phyloP scores from a whole-genome alignment of 2,329 filamentous ascomycete genomes.

The Sporothrix sp. region DNA sequence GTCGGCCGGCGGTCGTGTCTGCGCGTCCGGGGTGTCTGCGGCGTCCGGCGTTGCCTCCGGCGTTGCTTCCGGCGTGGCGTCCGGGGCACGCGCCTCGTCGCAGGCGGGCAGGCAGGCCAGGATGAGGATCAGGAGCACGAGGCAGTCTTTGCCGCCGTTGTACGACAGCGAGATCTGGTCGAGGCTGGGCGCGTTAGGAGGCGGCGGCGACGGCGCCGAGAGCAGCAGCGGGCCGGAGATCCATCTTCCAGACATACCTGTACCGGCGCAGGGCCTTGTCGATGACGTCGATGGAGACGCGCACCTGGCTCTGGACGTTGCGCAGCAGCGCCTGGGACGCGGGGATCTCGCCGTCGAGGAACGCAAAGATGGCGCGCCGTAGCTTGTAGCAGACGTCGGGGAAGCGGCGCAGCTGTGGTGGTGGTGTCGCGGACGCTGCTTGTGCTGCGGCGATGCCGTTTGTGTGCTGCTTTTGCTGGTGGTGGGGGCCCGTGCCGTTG shows the following conservation, averaged over 20 bases:
- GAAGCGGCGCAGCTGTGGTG: not conserved
- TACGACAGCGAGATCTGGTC: slow-evolving; percentile 82
- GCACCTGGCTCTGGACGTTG: slow-evolving; percentile 64
- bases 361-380: slow-evolving; percentile 50
- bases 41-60: too few species aligned
- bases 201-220: not conserved
- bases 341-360: slow-evolving; percentile 50
- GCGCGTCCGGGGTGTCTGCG: slow-evolving; percentile 18
- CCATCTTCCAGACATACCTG: too few species aligned
- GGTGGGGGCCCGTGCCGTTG: not conserved
- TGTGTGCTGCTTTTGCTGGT: not conserved
- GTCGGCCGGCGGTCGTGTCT: too few species aligned
- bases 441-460: not conserved
- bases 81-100: slow-evolving; percentile 13
- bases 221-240: not conserved
- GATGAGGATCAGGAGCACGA: slow-evolving; percentile 82
- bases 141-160: slow-evolving; percentile 96
- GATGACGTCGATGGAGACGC: slow-evolving; percentile 62
- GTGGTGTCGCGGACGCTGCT: not conserved
- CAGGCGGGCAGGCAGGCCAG: slow-evolving; percentile 49
- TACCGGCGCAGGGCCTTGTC: slow-evolving; percentile 67
- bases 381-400: slow-evolving; percentile 41
- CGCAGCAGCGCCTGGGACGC: slow-evolving; percentile 43
- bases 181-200: slow-evolving; percentile 39
- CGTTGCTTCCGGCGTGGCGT: too few species aligned